A percentile compares a stretch with the other conserved stretches of the same genome.
These are phyloP conservation scores for Candida vaughaniae DNA, from an alignment of 805 yeast genomes.

Conservation along the genomic window DNA sequence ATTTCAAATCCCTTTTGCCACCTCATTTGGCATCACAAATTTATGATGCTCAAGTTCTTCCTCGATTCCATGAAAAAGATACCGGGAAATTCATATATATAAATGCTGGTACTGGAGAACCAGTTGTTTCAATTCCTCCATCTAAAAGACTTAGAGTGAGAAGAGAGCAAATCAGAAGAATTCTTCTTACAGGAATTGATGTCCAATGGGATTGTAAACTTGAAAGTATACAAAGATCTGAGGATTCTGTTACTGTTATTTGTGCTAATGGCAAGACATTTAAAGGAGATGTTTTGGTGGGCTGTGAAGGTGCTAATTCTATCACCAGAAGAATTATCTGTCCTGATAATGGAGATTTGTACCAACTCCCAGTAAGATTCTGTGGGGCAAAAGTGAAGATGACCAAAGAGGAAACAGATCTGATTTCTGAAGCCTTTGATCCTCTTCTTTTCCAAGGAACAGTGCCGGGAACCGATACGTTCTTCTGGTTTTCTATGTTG, in stretches of 20 bases:
- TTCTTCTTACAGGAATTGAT: conserved; percentile 20
- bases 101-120: conserved; percentile 25
- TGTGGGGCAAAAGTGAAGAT: conserved; percentile 24
- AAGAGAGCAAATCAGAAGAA: conserved; percentile 25
- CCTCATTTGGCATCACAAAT: conserved; percentile 17
- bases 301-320: conserved; percentile 27
- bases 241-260: conserved; percentile 11
- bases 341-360: conserved; percentile 17
- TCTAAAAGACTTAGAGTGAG: conserved; percentile 26
- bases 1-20: conserved; percentile 21
- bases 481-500: conserved; percentile 29
- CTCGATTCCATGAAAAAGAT: conserved; percentile 23
- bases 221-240: conserved; percentile 8
- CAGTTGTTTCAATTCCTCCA: conserved; percentile 27
- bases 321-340: conserved; percentile 19
- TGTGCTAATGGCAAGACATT: conserved; percentile 14
- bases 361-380: conserved; percentile 24
- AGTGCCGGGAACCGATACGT: conserved; percentile 20
- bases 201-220: conserved; percentile 27
- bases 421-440: conserved; percentile 19
- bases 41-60: conserved; percentile 23
- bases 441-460: conserved; percentile 30
- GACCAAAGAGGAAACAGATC: conserved; percentile 17
- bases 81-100: conserved; percentile 26
- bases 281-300: conserved; percentile 21